Conservation (phyloP, 2,329 filamentous ascomycete species). For the Colletotrichum cordylinicola region DNA sequence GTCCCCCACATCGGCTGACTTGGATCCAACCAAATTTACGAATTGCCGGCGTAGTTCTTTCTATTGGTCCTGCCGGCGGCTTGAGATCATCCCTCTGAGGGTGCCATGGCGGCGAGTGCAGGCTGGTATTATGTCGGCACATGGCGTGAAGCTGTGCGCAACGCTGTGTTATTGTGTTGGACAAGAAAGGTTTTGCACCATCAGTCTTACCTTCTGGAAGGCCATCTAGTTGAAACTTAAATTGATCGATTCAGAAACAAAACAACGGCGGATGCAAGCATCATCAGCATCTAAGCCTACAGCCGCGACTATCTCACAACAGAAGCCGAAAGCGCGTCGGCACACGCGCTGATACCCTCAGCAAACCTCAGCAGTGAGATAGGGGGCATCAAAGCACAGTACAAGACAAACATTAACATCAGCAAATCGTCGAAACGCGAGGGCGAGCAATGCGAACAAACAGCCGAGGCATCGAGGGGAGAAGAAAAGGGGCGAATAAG, state of each 20-base stretch:
- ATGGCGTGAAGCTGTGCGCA: not conserved
- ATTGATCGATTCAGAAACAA: not conserved
- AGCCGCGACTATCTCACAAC: not conserved
- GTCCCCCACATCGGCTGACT: not conserved
- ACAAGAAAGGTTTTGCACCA: not conserved
- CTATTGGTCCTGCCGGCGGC: not conserved
- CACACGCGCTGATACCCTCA: not conserved
- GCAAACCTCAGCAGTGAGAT: not conserved
- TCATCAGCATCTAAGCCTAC: not conserved
- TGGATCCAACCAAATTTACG: not conserved
- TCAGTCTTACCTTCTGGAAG: not conserved
- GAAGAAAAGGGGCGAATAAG: not conserved
- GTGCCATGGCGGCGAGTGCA: fast-evolving
- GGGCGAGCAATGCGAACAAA: not conserved
- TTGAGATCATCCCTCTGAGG: not conserved
- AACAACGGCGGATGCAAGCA: fast-evolving
- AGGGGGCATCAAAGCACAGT: not conserved
- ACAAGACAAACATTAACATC: not conserved
- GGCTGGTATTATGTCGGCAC: not conserved
- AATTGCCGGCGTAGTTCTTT: not conserved
- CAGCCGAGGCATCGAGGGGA: not conserved
- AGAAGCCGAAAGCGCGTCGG: not conserved
- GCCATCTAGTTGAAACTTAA: not conserved
- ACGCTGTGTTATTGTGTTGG: not conserved
- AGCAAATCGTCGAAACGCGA: not conserved